Base-by-base conservation (phyloP, 1,284 basidiomycete species). In the Serendipita sp. region DNA sequence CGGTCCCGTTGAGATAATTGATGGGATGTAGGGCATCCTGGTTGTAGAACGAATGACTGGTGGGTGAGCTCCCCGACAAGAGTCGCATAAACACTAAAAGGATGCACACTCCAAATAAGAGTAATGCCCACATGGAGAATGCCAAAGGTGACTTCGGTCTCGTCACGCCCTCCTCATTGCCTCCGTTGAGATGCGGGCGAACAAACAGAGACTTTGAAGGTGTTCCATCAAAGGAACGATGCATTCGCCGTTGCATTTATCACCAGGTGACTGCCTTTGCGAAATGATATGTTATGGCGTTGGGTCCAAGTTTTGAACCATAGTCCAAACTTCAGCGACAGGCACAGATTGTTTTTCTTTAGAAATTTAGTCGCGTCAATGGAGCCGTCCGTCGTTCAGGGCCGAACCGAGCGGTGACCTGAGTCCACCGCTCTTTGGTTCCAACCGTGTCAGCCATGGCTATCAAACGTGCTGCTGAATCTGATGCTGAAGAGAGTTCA, bases 1-100 rank as follows among this genome's bases (percentile, higher is more conserved):
- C 64, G 13, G 74, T 74, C 41, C 71, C 73, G 68, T 77, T 77
- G 50, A 77, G 68, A 67, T 76, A 76, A 66, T 77, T 73, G 61
- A 70, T 67, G 4, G 76, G 72, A 2, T 72, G 69, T 45, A 77
- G 69, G 22, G 55, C 64, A 53, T 45, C 53, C 30, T 50, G 61
- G 30, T 42, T 45, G 29, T 29, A 63, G 17, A 63, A 45, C 35
- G 62, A 47, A 60, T 62, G 30, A 17, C 60, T 55, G n/a, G 55
- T 41, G 22, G 62, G 10, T 10, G 53, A 58, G 30, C 10, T 22
- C n/a, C n/a, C 26, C 8, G 30, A 34, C 10, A 34, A n/a, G n/a
- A 58, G 53, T 58, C 53, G n/a, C n/a, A n/a, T 22, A 34, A 58
- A 4, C 22, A 6, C 30, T 10, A 26, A 58, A 6, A 58, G 12